Percentiles rank a stretch among this genome's conserved stretches.
These are phyloP conservation scores for Aspergillus bertholletiae DNA, from an alignment of 495 filamentous ascomycete species.

Conservation along the genomic window DNA sequence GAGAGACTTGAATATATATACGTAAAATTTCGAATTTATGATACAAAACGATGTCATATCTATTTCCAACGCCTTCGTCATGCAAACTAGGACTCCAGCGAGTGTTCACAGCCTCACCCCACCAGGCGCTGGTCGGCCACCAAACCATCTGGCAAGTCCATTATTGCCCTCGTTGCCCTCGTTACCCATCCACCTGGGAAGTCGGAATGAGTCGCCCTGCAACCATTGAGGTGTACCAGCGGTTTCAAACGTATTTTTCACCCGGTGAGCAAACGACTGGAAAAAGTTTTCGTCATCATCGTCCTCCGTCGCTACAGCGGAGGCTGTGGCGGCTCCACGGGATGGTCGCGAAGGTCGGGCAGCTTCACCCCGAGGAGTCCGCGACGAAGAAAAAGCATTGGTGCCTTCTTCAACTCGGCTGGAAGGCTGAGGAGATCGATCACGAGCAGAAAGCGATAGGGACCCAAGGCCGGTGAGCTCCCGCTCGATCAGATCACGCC, in stretches of 20 bases:
- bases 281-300: constrained; percentile 79
- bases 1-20: background rate
- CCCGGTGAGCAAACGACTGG: constrained; percentile 73
- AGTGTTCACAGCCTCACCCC: constrained; percentile 32
- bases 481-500: constrained; percentile 86
- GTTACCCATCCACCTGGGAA: constrained; percentile 75
- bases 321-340: constrained; percentile 23
- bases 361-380: constrained; percentile 26
- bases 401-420: constrained; percentile 21
- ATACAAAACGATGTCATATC: constrained; percentile 9
- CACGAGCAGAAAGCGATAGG: constrained; percentile 41
- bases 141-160: constrained; percentile 48
- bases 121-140: constrained; percentile 50
- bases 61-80: constrained; percentile 28
- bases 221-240: constrained; percentile 79
- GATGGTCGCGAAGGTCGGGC: constrained; percentile 26
- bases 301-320: constrained; percentile 45
- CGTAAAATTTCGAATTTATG: constrained; percentile 4
- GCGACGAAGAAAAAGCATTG: constrained; percentile 28
- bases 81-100: constrained; percentile 6
- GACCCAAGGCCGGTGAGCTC: constrained; percentile 68
- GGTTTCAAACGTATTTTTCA: constrained; percentile 88
- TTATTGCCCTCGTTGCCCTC: constrained; percentile 35
- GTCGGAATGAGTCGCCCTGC: constrained; percentile 63
- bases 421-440: constrained; percentile 30